A percentile compares a stretch with the other conserved stretches of the same genome.
phyloP scores from a whole-genome alignment of 768 basidiomycete species.

The Psilocybe cyanescens region DNA sequence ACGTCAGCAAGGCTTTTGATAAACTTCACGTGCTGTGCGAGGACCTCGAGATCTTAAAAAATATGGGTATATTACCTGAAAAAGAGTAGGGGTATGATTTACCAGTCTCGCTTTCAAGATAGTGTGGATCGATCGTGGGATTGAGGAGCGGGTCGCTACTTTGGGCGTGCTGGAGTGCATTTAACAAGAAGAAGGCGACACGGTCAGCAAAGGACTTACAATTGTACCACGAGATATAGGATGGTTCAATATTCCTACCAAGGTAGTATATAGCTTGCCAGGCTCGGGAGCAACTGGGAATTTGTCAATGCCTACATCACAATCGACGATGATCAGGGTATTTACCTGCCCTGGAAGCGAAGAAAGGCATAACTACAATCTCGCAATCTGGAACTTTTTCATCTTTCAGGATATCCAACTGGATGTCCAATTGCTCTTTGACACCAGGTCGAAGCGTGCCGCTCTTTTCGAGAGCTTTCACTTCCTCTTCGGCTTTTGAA shows the following conservation, averaged over 20 bases:
- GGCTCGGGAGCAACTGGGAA: conserved; percentile 1
- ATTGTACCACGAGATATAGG: conserved; percentile 16
- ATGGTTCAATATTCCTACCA: conserved; percentile 11
- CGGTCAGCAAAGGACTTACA: neutral
- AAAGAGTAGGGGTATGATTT: neutral
- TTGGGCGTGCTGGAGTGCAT: conserved; percentile 28
- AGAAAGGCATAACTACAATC: conserved; percentile 18
- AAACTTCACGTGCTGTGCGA: conserved; percentile 38
- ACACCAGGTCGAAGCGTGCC: conserved; percentile 11
- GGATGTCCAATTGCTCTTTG: conserved; percentile 9
- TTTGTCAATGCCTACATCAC: neutral
- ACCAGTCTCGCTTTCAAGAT: conserved; percentile 47
- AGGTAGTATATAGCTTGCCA: conserved; percentile 10
- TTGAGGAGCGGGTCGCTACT: conserved; percentile 35
- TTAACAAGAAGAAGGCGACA: neutral
- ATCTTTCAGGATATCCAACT: conserved; percentile 5
- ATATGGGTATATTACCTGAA: no score
- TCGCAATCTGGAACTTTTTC: conserved; percentile 9
- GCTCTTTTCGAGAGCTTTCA: conserved; percentile 23
- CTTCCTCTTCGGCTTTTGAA: conserved; percentile 25
- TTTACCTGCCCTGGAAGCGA: neutral
- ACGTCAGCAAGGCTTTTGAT: conserved; percentile 26
- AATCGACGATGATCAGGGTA: neutral
- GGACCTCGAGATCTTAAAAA: conserved; percentile 31
- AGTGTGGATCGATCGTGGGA: conserved; percentile 44